Evolutionary conservation across 2,329 filamentous ascomycete species (phyloP), one percentile per base, ranked within the genome.

Genomic region (Penicillium corylophilum): DNA sequence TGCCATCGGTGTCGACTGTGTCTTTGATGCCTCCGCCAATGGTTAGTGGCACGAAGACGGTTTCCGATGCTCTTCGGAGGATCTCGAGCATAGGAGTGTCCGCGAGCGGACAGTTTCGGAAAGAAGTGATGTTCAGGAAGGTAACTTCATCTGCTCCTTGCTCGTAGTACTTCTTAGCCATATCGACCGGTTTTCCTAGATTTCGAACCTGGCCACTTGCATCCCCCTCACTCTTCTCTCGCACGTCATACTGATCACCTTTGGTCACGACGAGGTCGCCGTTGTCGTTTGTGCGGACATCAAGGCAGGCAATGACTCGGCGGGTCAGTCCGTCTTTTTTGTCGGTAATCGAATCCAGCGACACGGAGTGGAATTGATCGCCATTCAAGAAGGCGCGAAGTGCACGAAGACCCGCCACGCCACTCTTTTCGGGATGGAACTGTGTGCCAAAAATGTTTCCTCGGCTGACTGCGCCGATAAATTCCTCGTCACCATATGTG

Each of bases 361-460:
- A 64, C n/a, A 90, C 75, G 13, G 77, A 74, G 42, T 80, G 74
- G 41, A 80, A 79, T 53, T 81, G 81, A 22, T 81, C 77, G 15
- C 90, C 89, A n/a, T 88, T 83, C 28, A 97, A 77, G 71, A 99
- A 99, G 5, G 93, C 87, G 62, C 87, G 87, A 60, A 99, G 66
- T 1, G 95, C 87, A 26, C 90, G 82, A 55, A 97, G 76, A 10
- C 94, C 94, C 2, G 94, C 93, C 16, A 87, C 86, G 47, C 94
- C 94, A 67, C 90, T 95, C 80, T 99, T 99, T 69, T 99, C 94
- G 0, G 94, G 94, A 75, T 99, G 94, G 71, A 99, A 99, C 66
- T 99, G 94, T 2, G 94, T 96, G 2, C 88, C 92, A 52, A 96
- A 84, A 20, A 97, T 76, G 70, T 96, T 96, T 18, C 84, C 88